phyloP scores from a whole-genome alignment of 169 alveolate species.

The Fabrea salina region DNA sequence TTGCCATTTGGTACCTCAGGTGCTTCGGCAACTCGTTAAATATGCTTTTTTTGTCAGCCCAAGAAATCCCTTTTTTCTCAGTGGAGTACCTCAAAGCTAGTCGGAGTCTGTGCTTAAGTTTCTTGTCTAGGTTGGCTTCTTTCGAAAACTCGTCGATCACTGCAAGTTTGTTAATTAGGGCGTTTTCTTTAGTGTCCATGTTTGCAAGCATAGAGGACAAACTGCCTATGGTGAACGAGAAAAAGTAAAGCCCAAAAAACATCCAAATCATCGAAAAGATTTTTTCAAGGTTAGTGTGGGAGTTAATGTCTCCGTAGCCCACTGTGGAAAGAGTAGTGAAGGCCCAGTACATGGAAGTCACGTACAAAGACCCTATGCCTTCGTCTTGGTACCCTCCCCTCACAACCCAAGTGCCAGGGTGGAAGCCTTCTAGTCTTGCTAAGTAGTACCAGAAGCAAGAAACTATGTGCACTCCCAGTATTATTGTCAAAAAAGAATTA shows the following conservation, averaged over 20 bases:
- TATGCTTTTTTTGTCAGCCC: not conserved
- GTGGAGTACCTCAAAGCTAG: not conserved
- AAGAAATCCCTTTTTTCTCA: not conserved
- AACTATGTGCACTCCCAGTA: slow-evolving; percentile 58
- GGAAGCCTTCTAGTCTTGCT: slow-evolving; percentile 59
- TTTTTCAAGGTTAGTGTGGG: slow-evolving; percentile 64
- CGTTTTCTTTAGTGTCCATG: slow-evolving; percentile 51
- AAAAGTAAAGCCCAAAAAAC: slow-evolving; percentile 71
- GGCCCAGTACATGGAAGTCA: slow-evolving; percentile 64
- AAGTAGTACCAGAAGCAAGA: slow-evolving; percentile 73
- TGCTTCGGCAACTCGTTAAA: not conserved
- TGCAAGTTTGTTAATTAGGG: slow-evolving; percentile 49
- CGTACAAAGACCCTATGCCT: slow-evolving; percentile 33
- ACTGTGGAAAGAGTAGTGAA: slow-evolving; percentile 70
- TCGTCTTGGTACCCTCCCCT: slow-evolving; percentile 40
- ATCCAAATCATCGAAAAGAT: slow-evolving; percentile 60
- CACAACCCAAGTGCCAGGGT: slow-evolving; percentile 74
- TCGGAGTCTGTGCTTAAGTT: not conserved
- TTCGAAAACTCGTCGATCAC: slow-evolving; percentile 17
- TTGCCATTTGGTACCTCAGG: slow-evolving; percentile 22
- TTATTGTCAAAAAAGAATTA: slow-evolving; percentile 41
- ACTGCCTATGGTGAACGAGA: slow-evolving; percentile 70
- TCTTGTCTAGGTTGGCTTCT: slow-evolving; percentile 1
- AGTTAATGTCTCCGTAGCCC: slow-evolving; percentile 80
- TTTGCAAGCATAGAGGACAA: slow-evolving; percentile 55